Percentiles rank a stretch among this genome's conserved stretches.
phyloP scores from a whole-genome alignment of 2,329 filamentous ascomycete genomes.

The Fusarium transvaalense region DNA sequence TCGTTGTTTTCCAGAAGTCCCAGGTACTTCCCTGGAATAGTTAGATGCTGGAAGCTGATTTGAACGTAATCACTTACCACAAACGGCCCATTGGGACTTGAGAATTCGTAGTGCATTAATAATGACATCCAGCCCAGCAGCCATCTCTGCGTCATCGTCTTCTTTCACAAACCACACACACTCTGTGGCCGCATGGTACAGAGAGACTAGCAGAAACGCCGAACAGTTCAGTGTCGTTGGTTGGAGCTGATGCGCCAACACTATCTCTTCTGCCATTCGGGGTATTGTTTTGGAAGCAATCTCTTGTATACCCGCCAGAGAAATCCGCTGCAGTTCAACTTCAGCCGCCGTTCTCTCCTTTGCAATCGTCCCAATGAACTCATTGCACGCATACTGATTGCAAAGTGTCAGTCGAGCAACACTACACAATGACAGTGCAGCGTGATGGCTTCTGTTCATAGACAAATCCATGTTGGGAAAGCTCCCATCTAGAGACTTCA shows the following conservation, averaged over 20 bases:
- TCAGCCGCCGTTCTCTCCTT: slow-evolving; percentile 13
- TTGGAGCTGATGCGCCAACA: not conserved
- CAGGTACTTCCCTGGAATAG: not conserved
- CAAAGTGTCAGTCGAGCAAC: slow-evolving; percentile 12
- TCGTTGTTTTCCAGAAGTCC: not conserved
- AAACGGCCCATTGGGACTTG: not conserved
- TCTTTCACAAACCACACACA: slow-evolving; percentile 24
- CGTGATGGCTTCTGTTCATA: not conserved
- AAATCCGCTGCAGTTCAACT: slow-evolving; percentile 13
- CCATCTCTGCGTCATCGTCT: slow-evolving; percentile 12
- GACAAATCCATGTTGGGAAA: not conserved
- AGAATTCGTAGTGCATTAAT: not conserved
- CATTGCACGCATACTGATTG: slow-evolving; percentile 10
- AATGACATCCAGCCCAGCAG: not conserved
- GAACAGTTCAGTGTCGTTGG: not conserved
- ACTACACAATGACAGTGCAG: not conserved
- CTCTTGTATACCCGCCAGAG: not conserved
- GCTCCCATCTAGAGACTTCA: slow-evolving; percentile 1
- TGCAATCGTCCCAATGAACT: slow-evolving; percentile 1
- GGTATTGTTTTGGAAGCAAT: not conserved
- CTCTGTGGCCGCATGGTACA: slow-evolving; percentile 11
- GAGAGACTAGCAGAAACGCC: not conserved
- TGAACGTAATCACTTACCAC: not conserved
- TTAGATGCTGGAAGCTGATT: not conserved
- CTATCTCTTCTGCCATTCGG: not conserved